These are phyloP conservation scores for Myxozyma melibiosi DNA, from an alignment of 805 yeast species.

Conservation along the genomic window DNA sequence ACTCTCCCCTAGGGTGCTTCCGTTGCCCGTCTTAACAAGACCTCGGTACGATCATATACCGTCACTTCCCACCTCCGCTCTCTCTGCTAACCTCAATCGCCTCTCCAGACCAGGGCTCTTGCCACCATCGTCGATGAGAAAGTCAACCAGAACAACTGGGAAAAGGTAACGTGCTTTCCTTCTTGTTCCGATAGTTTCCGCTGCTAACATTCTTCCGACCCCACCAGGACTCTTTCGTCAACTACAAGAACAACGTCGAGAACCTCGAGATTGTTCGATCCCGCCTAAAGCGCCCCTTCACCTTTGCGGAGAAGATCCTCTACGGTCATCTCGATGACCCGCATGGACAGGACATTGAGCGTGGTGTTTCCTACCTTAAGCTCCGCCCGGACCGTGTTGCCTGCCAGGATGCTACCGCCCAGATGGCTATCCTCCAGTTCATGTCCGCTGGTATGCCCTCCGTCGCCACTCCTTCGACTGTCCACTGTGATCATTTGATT, in stretches of 20 bases:
- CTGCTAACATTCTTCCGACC: neutral
- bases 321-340: constrained; percentile 92
- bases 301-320: constrained; percentile 90
- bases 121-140: constrained; percentile 51
- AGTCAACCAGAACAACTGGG: constrained; percentile 66
- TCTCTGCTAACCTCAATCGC: neutral
- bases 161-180: constrained; percentile 14
- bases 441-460: constrained; percentile 92
- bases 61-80: neutral
- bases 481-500: constrained; percentile 97
- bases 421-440: constrained; percentile 97
- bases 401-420: constrained; percentile 99
- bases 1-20: constrained; percentile 4
- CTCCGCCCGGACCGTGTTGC: constrained; percentile 97
- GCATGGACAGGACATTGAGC: constrained; percentile 56
- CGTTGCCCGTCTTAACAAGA: constrained; percentile 16
- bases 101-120: constrained; percentile 16
- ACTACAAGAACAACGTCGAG: constrained; percentile 81
- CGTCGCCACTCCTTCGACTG: constrained; percentile 91
- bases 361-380: constrained; percentile 91
- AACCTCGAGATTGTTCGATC: constrained; percentile 81
- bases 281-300: constrained; percentile 83
- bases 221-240: constrained; percentile 70
- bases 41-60: constrained; percentile 1
- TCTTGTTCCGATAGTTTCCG: neutral